These are phyloP conservation scores for Parasarocladium wereldwijsianum DNA, from an alignment of 2,329 filamentous ascomycete genomes.

Conservation along the genomic window DNA sequence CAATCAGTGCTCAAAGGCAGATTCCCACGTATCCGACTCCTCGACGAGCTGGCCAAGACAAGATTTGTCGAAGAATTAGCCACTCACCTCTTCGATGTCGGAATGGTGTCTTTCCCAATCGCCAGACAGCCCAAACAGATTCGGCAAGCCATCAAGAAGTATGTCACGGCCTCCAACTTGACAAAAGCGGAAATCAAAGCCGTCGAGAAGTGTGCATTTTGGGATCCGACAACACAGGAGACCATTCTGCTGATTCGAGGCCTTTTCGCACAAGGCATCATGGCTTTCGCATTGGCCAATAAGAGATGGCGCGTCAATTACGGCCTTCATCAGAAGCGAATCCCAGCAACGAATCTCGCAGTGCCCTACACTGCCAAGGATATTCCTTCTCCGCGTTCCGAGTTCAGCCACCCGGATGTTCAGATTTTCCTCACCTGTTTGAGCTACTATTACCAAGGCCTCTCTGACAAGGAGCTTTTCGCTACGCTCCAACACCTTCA, in stretches of 20 bases:
- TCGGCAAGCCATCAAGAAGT: conserved; percentile 20
- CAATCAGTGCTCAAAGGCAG: conserved; percentile 12
- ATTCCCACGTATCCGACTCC: conserved; percentile 34
- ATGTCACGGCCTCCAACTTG: conserved; percentile 26
- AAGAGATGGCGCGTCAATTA: conserved; percentile 56
- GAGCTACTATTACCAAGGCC: conserved; percentile 40
- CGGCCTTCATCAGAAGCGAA: conserved; percentile 31
- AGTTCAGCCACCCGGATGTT: conserved; percentile 49
- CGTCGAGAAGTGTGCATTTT: conserved; percentile 24
- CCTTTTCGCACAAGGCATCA: conserved; percentile 37
- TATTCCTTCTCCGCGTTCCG: conserved; percentile 34
- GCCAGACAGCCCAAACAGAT: conserved; percentile 15
- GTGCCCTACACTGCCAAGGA: conserved; percentile 49
- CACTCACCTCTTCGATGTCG: conserved; percentile 18
- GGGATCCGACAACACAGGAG: conserved; percentile 15
- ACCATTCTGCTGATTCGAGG: conserved; percentile 36
- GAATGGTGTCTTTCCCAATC: conserved; percentile 27
- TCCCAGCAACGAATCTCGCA: conserved; percentile 28
- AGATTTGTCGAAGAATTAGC: too few relatives aligned
- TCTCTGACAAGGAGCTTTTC: conserved; percentile 34
- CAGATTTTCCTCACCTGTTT: conserved; percentile 40
- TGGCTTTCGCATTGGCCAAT: conserved; percentile 34
- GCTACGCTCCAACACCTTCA: conserved; percentile 29
- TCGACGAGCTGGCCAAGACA: conserved; percentile 21
- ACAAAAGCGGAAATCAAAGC: conserved; percentile 13